phyloP scores from a whole-genome alignment of 805 yeast species.

The Ogataea paraovalis region DNA sequence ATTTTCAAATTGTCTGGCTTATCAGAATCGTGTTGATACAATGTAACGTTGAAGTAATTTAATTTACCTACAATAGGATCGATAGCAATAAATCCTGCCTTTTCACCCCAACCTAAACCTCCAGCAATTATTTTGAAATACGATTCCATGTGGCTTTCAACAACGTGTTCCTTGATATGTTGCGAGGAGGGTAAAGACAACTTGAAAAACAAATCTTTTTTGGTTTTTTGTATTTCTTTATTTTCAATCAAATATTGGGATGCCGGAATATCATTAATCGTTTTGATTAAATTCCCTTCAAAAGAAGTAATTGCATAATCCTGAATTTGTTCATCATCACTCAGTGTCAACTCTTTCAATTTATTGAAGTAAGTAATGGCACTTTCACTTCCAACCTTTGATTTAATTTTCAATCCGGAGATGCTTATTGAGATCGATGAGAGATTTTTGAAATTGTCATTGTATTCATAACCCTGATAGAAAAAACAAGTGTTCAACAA shows the following conservation, averaged over 20 bases:
- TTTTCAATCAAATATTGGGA: constrained; percentile 51
- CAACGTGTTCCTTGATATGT: neutral
- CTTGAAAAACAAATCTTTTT: constrained; percentile 22
- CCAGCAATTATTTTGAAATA: constrained; percentile 62
- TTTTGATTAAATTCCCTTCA: constrained; percentile 56
- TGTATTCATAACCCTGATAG: constrained; percentile 8
- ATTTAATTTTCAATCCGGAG: neutral
- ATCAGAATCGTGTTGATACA: constrained; percentile 17
- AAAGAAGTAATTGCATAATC: constrained; percentile 42
- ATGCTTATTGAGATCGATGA: constrained; percentile 4
- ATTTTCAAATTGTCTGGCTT: neutral
- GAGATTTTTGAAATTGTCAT: constrained; percentile 13
- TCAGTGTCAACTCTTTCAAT: constrained; percentile 9
- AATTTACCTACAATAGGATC: constrained; percentile 49
- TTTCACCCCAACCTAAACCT: constrained; percentile 74
- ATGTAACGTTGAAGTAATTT: constrained; percentile 15
- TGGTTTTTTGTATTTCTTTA: constrained; percentile 28
- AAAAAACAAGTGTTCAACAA: constrained; percentile 25
- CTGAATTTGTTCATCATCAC: constrained; percentile 11
- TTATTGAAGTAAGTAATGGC: constrained; percentile 10
- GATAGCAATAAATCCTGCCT: constrained; percentile 60
- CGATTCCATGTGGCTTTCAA: constrained; percentile 15
- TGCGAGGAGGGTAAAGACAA: constrained; percentile 8
- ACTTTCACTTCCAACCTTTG: neutral
- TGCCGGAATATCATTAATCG: constrained; percentile 53